Evolutionary conservation across 306 rosid species (phyloP), one percentile per base, ranked within the genome.

Genomic region (Morella rubra): DNA sequence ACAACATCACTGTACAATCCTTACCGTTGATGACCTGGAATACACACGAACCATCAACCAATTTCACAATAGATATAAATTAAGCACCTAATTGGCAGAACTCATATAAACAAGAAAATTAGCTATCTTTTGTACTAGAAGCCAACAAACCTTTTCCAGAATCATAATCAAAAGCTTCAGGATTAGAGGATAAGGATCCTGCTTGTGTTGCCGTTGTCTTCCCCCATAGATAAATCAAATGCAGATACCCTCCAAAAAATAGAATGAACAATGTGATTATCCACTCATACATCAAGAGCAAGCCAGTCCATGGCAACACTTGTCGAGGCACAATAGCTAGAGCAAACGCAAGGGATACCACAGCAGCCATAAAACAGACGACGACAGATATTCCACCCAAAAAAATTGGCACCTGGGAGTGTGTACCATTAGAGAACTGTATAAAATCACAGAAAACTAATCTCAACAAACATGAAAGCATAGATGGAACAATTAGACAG

Each of bases 291-390:
- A 89, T 91, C 90, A 96, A 87, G 77, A 96, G 89, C 81, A 96
- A 88, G 69, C 99, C 99, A 77, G 98, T 92, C 98, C 99, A 96
- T 44, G 99, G 99, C 89, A 81, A 81, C 79, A 96, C 98, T 90
- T 96, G 99, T 47, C 84, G 91, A 22, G 99, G 99, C 69, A 96
- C 93, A 61, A 91, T 87, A 80, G 71, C 83, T 70, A 96, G 80
- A 22, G 89, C 76, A 67, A 96, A 74, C 27, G 84, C 93, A 47
- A 92, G 89, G 75, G 97, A 87, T 59, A 86, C 84, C 74, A 84
- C 53, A 66, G 87, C 96, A 76, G 85, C 84, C 84, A 80, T 40
- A 77, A 96, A 88, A 86, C 98, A 92, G 81, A 85, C 52, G 51
- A 77, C 2, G 20, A 89, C 77, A 46, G 99, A 92, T 71, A 91